Conservation (phyloP, 2,329 filamentous ascomycete genomes). For the Penicillium digitatum region DNA sequence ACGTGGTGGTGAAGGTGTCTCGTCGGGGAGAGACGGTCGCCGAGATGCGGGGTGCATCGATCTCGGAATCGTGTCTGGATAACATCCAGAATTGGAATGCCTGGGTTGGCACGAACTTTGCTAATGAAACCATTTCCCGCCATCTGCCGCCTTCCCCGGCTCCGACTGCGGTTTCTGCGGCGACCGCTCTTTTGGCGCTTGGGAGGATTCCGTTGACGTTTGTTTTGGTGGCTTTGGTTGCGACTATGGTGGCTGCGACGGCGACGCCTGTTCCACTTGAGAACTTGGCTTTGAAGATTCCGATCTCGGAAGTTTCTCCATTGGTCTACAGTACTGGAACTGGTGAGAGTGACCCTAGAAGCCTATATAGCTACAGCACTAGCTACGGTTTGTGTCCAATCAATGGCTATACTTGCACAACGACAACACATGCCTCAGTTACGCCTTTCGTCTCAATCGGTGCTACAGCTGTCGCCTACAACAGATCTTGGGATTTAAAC, state of each 20-base stretch:
- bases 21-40: background rate
- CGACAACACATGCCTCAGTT: background rate
- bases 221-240: slow-evolving; percentile 4
- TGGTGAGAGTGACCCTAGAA: too few relatives aligned
- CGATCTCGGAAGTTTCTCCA: background rate
- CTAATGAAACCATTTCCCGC: background rate
- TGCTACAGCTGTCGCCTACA: background rate
- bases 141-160: background rate
- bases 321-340: background rate
- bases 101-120: slow-evolving; percentile 7
- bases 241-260: slow-evolving; percentile 4
- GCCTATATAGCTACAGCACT: background rate
- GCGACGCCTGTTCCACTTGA: background rate
- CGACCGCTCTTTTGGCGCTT: background rate
- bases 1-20: slow-evolving; percentile 3
- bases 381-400: background rate
- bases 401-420: background rate
- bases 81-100: slow-evolving; percentile 8
- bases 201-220: background rate
- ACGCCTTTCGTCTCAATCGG: background rate
- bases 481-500: background rate
- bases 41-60: slow-evolving; percentile 4
- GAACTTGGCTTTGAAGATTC: background rate
- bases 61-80: background rate
- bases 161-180: background rate